Evolutionary conservation across 2,329 filamentous ascomycete genomes (phyloP), one percentile per base, ranked within the genome.

Genomic region (Magnaporthiopsis rhizophila): DNA sequence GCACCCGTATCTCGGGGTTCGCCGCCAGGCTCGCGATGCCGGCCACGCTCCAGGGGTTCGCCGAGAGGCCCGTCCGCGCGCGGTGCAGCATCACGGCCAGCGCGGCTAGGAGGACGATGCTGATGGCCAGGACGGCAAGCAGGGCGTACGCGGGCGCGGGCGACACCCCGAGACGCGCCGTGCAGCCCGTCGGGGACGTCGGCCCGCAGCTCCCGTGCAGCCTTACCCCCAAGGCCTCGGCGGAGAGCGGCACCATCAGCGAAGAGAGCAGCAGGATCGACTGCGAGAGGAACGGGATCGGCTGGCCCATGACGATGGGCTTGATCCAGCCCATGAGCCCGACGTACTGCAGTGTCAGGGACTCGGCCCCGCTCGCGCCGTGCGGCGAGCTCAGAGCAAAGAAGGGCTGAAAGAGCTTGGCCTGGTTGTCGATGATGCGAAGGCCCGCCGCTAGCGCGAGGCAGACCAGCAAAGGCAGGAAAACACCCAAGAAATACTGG

Each of bases 351-450:
- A 81, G 71, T 12, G 74, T 77, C 24, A 82, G 68, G 0, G 79
- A 80, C 38, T 81, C 74, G 0, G 69, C 67, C 0, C 80, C 80
- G 0, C 69, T 62, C 0, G 76, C 77, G 6, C 79, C 80, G 0
- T 70, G 68, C 0, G 71, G 67, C 11, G 69, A 71, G 7, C 75
- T 71, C 2, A 84, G 69, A 0, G 76, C 74, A 62, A 78, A 76
- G 67, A 81, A 81, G 1, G 79, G 79, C 65, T 78, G 77, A 58
- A 77, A 78, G 13, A 77, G 72, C 63, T 78, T 77, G 0, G 73
- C 76, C 64, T 76, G 74, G 62, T 74, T 71, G 65, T 79, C 76
- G 63, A 80, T 67, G 26, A 79, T 72, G 3, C 78, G 73, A 45
- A 80, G 72, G 0, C 75, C 74, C 60, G 79, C 75, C 12, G 74